Conservation (phyloP, 257 asterid genomes). For the Coffea eugenioides region DNA sequence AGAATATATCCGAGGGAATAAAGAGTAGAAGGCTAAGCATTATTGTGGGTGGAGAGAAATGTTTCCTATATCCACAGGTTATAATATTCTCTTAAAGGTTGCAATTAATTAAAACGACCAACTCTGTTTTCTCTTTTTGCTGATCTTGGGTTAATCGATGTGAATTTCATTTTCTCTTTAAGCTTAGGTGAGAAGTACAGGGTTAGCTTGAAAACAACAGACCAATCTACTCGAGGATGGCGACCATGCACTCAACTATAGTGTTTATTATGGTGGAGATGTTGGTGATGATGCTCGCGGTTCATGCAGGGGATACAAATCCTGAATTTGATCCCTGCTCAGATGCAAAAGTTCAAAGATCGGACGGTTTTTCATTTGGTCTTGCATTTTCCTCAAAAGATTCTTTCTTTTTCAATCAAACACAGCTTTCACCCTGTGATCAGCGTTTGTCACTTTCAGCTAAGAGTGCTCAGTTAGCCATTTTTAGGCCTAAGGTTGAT, state of each 20-base stretch:
- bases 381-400: conserved; percentile 68
- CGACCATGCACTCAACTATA: not conserved
- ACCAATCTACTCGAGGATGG: not conserved
- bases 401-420: conserved; percentile 65
- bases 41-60: too few species aligned
- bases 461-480: conserved; percentile 47
- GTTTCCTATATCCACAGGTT: too few species aligned
- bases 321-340: conserved; percentile 68
- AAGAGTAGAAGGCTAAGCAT: too few species aligned
- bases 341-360: conserved; percentile 61
- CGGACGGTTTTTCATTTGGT: conserved; percentile 88
- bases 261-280: too few species aligned
- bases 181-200: too few species aligned
- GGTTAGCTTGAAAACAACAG: too few species aligned
- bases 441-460: conserved; percentile 58
- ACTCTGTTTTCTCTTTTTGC: too few species aligned
- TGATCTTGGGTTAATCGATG: too few species aligned
- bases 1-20: too few species aligned
- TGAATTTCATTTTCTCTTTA: too few species aligned
- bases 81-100: too few species aligned
- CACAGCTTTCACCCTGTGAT: conserved; percentile 95
- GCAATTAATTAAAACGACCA: too few species aligned
- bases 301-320: conserved; percentile 54
- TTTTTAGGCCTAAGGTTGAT: conserved; percentile 88
- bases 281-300: conserved; percentile 3